Evolutionary conservation across 139 green algal genomes (phyloP).

Genomic region (Dunaliella sp.): DNA sequence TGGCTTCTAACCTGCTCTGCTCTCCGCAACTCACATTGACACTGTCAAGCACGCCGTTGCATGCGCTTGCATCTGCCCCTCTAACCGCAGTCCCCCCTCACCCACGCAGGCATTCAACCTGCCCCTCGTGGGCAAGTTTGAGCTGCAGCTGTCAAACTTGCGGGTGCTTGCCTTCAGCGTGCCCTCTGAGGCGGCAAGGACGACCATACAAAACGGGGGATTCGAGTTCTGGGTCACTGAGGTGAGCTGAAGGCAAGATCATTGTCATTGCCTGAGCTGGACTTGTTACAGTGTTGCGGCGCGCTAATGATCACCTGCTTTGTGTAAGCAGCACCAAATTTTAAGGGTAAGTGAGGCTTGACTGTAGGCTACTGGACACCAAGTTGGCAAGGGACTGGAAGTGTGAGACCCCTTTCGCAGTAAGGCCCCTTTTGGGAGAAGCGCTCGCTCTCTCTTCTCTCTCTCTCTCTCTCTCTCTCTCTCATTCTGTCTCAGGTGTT

Average conservation of each 20-base stretch:
- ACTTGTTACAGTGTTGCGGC: background rate
- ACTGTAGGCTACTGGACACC: no score
- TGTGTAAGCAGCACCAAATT: no score
- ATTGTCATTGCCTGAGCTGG: background rate
- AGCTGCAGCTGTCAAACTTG: slow-evolving; percentile 14
- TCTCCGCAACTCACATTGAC: background rate
- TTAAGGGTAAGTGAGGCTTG: no score
- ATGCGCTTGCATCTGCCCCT: background rate
- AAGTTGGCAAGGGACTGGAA: no score
- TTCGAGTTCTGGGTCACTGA: slow-evolving; percentile 7
- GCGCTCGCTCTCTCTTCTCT: no score
- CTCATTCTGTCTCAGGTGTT: no score
- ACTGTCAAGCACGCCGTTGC: background rate
- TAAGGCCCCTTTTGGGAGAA: no score
- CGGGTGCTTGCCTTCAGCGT: background rate
- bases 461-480: no score
- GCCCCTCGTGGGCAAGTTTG: slow-evolving; percentile 29
- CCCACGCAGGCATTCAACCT: slow-evolving; percentile 28
- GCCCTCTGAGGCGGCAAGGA: background rate
- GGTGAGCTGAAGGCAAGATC: background rate
- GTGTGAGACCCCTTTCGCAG: no score
- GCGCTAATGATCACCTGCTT: background rate
- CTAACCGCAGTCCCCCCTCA: background rate
- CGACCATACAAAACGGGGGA: background rate
- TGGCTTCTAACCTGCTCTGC: background rate